Evolutionary conservation across 257 asterid species (phyloP), one percentile per base, ranked within the genome.

Genomic region (Echites panduratus): DNA sequence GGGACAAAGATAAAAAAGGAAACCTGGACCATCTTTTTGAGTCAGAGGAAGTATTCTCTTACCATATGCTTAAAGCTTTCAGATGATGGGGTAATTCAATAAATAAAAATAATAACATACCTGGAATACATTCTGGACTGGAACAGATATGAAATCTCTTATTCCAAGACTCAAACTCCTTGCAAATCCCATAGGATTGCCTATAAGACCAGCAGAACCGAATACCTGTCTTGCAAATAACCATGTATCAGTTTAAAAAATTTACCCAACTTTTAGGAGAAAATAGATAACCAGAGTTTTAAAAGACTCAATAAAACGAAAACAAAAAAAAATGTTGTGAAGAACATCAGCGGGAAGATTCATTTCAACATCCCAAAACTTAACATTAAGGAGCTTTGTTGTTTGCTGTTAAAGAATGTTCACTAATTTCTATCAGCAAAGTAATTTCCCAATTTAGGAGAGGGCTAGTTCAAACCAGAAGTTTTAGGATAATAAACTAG

Each of bases 151-250:
- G 81, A 94, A 94, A 68, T 94, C 98, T 86, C 86, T 89, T 82
- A 94, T 87, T 73, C 99, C 99, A 59, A 88, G 93, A 74, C 97
- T 89, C 79, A 94, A 82, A 83, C 93, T 91, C 85, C 99, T 86
- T 7, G 89, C 97, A 80, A 94, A 94, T 71, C 97, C 99, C 84
- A 94, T 85, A 40, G 99, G 99, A 80, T 94, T 94, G 71, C 98
- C 99, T 47, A 94, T 87, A 57, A 94, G 96, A 68, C 98, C 99
- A 64, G 99, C 99, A 71, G 99, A 94, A 76, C 99, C 97, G 83
- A 94, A 89, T 71, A 94, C 90, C 99, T 94, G 88, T 78, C 77
- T 44, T 74, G 70, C 68, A 65, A 73, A 13, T 35, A 5, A 57
- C 70, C 64, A 43, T 35, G 10, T 57, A 71, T 40, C 22, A 41